These are phyloP conservation scores for Neofusicoccum kwambonambiense DNA, from an alignment of 2,329 filamentous ascomycete genomes.

Conservation along the genomic window DNA sequence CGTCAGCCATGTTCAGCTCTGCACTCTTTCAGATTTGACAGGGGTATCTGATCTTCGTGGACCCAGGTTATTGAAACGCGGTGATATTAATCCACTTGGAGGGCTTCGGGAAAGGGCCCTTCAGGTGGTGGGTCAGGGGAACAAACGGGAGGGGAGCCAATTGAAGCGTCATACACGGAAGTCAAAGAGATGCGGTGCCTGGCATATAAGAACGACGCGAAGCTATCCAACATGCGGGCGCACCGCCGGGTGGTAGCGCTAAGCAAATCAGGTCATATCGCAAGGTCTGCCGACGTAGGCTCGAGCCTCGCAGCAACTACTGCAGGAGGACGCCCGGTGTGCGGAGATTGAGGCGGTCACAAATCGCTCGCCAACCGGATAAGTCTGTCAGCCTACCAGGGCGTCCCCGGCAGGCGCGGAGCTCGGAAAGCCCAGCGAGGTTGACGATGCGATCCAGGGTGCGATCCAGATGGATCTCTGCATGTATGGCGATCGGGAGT, in stretches of 20 bases:
- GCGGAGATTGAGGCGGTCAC: not conserved
- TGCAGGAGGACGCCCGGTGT: slow-evolving; percentile 8
- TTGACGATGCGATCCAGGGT: not conserved
- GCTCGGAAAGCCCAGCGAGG: not conserved
- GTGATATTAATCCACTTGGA: not conserved
- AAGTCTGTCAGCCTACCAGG: not conserved
- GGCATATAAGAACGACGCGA: not conserved
- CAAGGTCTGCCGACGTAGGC: not conserved
- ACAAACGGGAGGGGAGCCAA: not conserved
- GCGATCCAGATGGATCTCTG: slow-evolving; percentile 6
- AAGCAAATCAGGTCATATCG: not conserved
- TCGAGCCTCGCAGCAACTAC: not conserved
- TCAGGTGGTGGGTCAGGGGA: not conserved
- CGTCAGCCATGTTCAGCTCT: not conserved
- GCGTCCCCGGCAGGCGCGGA: not conserved
- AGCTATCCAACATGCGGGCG: not conserved
- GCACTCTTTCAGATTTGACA: not conserved
- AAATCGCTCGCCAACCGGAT: not conserved
- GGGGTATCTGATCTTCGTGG: not conserved
- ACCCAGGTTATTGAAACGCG: not conserved
- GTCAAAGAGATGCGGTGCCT: not conserved
- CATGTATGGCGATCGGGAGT: not conserved
- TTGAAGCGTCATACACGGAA: not conserved
- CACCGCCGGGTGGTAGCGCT: not conserved
- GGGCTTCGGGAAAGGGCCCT: not conserved